Evolutionary conservation across 2,329 filamentous ascomycete genomes (phyloP), one percentile per base, ranked within the genome.

Genomic region (Curvularia lunata): DNA sequence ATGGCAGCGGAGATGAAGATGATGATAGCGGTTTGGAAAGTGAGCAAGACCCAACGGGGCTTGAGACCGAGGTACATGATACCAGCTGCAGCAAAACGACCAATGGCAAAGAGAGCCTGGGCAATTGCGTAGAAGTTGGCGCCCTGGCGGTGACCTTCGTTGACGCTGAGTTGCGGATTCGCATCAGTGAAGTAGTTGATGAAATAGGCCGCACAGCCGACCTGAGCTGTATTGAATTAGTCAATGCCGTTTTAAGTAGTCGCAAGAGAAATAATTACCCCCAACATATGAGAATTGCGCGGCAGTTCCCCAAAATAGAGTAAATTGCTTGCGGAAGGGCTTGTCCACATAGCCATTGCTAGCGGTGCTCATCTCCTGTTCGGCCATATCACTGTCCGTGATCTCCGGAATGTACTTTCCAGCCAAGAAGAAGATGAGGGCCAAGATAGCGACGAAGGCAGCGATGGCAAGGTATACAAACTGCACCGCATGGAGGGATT

Each of bases 381-480:
- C 68, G 37, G 67, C 65, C 85, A 88, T 90, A 64, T 91, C 88
- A 71, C 83, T 82, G 68, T 88, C 86, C 10, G 88, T 91, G 66
- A 92, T 87, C 73, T 92, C 89, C 5, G 42, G 42, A 1, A 45
- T 27, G 25, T 43, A 43, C 12, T 45, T 45, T 27, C 23, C 82
- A 8, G 86, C 85, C 40, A 91, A 72, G 76, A 86, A 88, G 73
- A 91, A 90, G n/a, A 88, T 78, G 5, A 81, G 74, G 0, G 87
- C 90, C 2, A 92, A 81, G 3, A 86, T 68, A 63, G 86, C 86
- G 30, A 92, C 90, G 61, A 92, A 92, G 69, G 84, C 80, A 3
- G 88, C 91, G 59, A 94, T 89, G 54, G 88, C 89, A n/a, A 95
- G 83, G 66, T 95, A 95, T 0, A 91, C 88, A 86, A 87, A 92